These are phyloP conservation scores for Nakazawaea siamensis DNA, from an alignment of 805 yeast genomes.

Conservation along the genomic window DNA sequence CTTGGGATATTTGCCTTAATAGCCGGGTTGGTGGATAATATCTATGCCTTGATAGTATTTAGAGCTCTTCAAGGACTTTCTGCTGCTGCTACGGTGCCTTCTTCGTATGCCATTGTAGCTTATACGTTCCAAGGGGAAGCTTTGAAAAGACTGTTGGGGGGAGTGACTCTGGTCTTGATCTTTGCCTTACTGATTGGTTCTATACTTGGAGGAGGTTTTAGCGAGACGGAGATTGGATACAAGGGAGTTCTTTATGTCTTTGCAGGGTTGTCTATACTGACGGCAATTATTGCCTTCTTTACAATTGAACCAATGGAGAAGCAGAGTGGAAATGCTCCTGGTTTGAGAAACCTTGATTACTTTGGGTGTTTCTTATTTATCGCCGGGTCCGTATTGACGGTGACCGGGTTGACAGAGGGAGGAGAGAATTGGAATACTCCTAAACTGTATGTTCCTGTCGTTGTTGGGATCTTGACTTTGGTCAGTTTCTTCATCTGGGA, in stretches of 20 bases:
- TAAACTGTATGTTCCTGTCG: slow-evolving; percentile 30
- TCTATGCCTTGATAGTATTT: not conserved
- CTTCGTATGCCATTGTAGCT: slow-evolving; percentile 25
- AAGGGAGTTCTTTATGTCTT: slow-evolving; percentile 28
- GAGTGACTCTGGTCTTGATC: slow-evolving; percentile 20
- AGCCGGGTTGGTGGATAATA: slow-evolving; percentile 25
- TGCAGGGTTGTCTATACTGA: slow-evolving; percentile 22
- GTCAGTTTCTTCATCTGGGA: slow-evolving; percentile 23
- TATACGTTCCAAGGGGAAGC: slow-evolving; percentile 20
- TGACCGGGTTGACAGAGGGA: slow-evolving; percentile 37
- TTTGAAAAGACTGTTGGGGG: slow-evolving; percentile 20
- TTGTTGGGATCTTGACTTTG: slow-evolving; percentile 27
- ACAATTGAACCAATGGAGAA: slow-evolving; percentile 22
- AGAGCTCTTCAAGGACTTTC: slow-evolving; percentile 23
- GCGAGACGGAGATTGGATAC: slow-evolving; percentile 28
- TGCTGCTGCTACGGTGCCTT: slow-evolving; percentile 26
- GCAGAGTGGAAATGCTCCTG: slow-evolving; percentile 13
- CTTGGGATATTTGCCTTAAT: slow-evolving; percentile 21
- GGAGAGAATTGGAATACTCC: slow-evolving; percentile 34
- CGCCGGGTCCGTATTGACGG: slow-evolving; percentile 26
- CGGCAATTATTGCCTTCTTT: slow-evolving; percentile 18
- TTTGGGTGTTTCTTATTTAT: slow-evolving; percentile 26
- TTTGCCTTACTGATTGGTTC: slow-evolving; percentile 29
- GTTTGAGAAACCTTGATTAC: slow-evolving; percentile 25
- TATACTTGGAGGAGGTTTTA: slow-evolving; percentile 37